Conservation (phyloP, 495 filamentous ascomycete species). For the Penicillium parvum region DNA sequence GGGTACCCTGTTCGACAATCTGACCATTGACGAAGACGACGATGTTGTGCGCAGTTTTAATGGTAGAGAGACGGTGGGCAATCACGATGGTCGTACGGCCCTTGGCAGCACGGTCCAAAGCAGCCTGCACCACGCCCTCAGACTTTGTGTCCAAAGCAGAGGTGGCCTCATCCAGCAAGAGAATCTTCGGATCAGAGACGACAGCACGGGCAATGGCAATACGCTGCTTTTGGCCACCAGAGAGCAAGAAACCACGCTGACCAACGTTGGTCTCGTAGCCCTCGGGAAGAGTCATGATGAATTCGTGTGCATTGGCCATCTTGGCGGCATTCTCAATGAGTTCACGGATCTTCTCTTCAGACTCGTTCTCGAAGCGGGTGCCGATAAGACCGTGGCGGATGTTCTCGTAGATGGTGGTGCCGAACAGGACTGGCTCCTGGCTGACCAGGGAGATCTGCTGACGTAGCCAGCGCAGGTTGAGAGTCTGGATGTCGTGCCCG, state of each 20-base stretch:
- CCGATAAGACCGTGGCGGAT: slow-evolving; percentile 86
- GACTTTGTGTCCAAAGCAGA: slow-evolving; percentile 93
- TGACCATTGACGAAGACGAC: slow-evolving; percentile 81
- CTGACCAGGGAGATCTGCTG: slow-evolving; percentile 88
- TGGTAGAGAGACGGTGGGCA: slow-evolving; percentile 90
- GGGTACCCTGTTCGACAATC: slow-evolving; percentile 87
- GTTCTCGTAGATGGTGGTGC: slow-evolving; percentile 80
- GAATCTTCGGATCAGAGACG: slow-evolving; percentile 90
- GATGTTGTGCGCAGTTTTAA: slow-evolving; percentile 91
- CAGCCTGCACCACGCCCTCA: slow-evolving; percentile 91
- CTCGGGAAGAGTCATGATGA: slow-evolving; percentile 77
- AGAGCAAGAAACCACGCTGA: slow-evolving; percentile 87
- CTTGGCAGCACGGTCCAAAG: slow-evolving; percentile 77
- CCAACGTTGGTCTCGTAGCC: slow-evolving; percentile 93
- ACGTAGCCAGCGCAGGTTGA: slow-evolving; percentile 89
- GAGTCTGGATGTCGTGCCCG: slow-evolving; percentile 69
- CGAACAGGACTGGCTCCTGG: slow-evolving; percentile 69
- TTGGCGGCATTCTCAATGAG: slow-evolving; percentile 75
- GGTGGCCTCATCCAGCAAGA: slow-evolving; percentile 92
- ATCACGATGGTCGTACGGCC: slow-evolving; percentile 97
- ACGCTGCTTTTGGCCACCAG: slow-evolving; percentile 94
- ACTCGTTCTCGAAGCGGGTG: slow-evolving; percentile 64
- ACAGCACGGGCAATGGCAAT: slow-evolving; percentile 86
- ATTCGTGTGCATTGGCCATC: slow-evolving; percentile 92
- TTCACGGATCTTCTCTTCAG: slow-evolving; percentile 60